Base-by-base conservation (phyloP, 2,329 filamentous ascomycete genomes). In the Geoglossum cookeanum region DNA sequence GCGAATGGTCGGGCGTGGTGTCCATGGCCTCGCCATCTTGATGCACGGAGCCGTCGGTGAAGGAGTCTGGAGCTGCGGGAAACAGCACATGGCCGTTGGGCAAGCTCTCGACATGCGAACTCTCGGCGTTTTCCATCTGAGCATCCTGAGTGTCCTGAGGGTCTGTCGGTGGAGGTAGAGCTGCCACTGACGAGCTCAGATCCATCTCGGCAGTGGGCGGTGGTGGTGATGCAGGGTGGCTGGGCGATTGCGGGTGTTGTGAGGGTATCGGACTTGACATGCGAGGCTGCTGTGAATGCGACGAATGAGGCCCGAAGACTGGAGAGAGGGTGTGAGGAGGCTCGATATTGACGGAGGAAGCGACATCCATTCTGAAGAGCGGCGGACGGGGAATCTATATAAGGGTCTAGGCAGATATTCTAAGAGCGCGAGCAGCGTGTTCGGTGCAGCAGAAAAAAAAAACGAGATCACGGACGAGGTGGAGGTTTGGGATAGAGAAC, bases 41-140 rank as follows among this genome's bases (percentile, higher is more conserved):
- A 45, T 48, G 54, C 30, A 33, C n/a, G 3, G 54, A 55, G 32
- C 39, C 44, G 44, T 30, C 39, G 27, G 37, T 55, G 27, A 47
- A 17, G 27, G 55, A 27, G 33, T 32, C 55, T 27, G 49, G 27
- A n/a, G 47, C 29, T 57, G 35, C 55, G 55, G 42, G 42, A 53
- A 49, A 33, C 47, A 5, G 27, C 42, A 48, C 42, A 51, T 53
- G 29, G 27, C 45, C 42, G 27, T 48, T 51, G 30, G 45, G 55
- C 30, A 48, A 33, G 35, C 49, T 48, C 11, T 51, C 42, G 5
- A 17, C 55, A 33, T 47, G 35, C 42, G 45, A 57, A 33, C 32
- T 51, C 55, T 57, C 55, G 29, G 42, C 44, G 37, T 57, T 51
- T 17, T 48, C 45, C 55, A 57, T 57, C 39, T 30, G 27, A 22